A percentile compares a stretch with the other conserved stretches of the same genome.
These are phyloP conservation scores for Globisporangium nodosum DNA, from an alignment of 352 stramenopile species.

Conservation along the genomic window DNA sequence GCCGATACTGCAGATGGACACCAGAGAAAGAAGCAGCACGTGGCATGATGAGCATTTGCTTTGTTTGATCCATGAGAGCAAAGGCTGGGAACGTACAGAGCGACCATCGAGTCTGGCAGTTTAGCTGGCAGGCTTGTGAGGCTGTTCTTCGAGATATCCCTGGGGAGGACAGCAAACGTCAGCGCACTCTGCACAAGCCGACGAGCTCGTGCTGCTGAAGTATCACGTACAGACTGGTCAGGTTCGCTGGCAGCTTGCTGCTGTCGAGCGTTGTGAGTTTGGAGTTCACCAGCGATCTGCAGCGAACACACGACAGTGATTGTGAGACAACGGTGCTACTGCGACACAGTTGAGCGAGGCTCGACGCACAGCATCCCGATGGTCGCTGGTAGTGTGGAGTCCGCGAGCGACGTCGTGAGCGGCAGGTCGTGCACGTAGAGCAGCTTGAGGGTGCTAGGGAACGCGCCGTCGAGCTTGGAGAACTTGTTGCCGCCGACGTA, in stretches of 20 bases:
- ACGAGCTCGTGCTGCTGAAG: background rate
- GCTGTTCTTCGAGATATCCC: constrained; percentile 42
- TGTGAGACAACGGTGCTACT: background rate
- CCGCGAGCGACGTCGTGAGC: constrained; percentile 30
- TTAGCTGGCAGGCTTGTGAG: constrained; percentile 26
- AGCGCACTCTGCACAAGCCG: background rate
- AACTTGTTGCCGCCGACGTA: constrained; percentile 66
- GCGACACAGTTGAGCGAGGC: background rate
- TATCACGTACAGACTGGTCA: constrained; percentile 47
- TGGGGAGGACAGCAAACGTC: constrained; percentile 9
- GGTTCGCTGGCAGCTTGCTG: constrained; percentile 32
- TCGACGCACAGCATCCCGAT: constrained; percentile 32
- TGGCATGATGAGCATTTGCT: background rate
- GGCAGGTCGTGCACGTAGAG: constrained; percentile 69
- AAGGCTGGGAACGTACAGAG: constrained; percentile 20
- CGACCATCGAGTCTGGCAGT: constrained; percentile 24
- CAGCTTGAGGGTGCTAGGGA: constrained; percentile 42
- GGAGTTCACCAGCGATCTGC: constrained; percentile 37
- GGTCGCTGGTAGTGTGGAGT: constrained; percentile 34
- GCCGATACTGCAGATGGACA: constrained; percentile 16
- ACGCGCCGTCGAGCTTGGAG: constrained; percentile 44
- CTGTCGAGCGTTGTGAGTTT: constrained; percentile 31
- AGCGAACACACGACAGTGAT: background rate
- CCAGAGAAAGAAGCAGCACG: background rate
- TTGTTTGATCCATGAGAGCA: background rate